Base-by-base conservation (phyloP, 805 yeast species). In the Vanderwaltozyma tropicalis region DNA sequence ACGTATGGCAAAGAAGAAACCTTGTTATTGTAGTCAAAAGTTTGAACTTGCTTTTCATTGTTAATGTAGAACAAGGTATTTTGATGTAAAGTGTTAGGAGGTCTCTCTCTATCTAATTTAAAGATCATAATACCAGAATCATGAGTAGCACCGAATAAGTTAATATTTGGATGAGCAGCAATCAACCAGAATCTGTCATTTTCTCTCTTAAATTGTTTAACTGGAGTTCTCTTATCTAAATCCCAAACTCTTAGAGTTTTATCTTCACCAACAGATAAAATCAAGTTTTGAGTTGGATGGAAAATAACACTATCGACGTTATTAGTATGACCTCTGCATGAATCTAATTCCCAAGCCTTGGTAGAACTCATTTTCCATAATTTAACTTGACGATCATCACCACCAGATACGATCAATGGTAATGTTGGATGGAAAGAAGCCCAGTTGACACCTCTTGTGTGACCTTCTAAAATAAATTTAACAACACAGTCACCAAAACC, bases 331-430 rank as follows among this genome's bases (percentile, higher is more conserved):
- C 98, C 98, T 56, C 98, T 77, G 63, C 96, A 89, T 20, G 96
- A 84, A 59, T 92, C 99, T 42, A 94, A 94, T 62, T 94, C 98
- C 97, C 97, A 92, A 18, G 98, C 98, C 64, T 88, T 86, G 27
- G 94, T 78, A 48, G 92, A 96, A 53, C 87, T 79, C 96, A 87
- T 86, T 64, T 97, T 76, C 98, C 98, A 92, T 47, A 94, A 69
- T 62, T 89, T 89, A 40, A 92, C 85, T 47, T 89, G 79, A 48
- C 97, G 76, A 59, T 92, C 99, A 60, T 92, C 99, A 61, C 94
- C 94, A 52, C 89, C 94, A 14, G 96, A 85, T 15, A 88, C 94
- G 57, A 92, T 87, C 49, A 92, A 71, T 12, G 97, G 97, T 57
- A 87, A 71, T 18, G 89, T 86, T 32, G 98, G 98, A 60, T 92